A percentile compares a stretch with the other conserved stretches of the same genome.
Evolutionary conservation across 2,329 filamentous ascomycete genomes (phyloP).

Genomic region (Aspergillus spinulosporus): DNA sequence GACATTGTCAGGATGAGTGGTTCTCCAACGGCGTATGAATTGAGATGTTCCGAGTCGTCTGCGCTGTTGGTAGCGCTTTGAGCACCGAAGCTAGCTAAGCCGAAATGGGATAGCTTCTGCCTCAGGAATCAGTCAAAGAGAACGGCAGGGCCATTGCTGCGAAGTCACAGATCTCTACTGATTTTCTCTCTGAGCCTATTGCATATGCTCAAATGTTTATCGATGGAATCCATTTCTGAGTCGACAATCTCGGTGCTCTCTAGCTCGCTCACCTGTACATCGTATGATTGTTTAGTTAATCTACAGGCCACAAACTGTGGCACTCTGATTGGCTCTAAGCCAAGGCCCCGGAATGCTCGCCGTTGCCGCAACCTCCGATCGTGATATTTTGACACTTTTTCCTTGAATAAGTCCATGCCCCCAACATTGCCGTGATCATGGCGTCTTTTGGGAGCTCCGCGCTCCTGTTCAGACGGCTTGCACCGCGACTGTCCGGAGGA

Average conservation of each 20-base stretch:
- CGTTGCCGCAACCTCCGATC: constrained; percentile 4
- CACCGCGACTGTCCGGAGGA: constrained; percentile 39
- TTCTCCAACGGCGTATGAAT: not conserved
- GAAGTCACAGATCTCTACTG: not conserved
- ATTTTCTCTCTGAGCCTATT: not conserved
- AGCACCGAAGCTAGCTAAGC: constrained; percentile 19
- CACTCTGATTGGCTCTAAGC: constrained; percentile 23
- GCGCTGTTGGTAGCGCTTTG: not conserved
- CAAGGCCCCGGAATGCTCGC: constrained; percentile 18
- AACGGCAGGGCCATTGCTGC: not conserved
- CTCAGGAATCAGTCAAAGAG: constrained; percentile 19
- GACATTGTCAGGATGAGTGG: constrained; percentile 36
- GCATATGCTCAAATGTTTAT: not conserved
- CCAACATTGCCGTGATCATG: constrained; percentile 27
- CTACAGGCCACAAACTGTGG: constrained; percentile 20
- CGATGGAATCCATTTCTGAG: too few relatives aligned
- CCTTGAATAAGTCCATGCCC: constrained; percentile 1
- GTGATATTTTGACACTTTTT: constrained; percentile 7
- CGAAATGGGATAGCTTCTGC: constrained; percentile 19
- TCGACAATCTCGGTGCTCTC: too few relatives aligned
- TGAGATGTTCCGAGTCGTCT: not conserved
- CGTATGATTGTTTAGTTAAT: constrained; percentile 9
- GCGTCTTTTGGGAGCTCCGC: constrained; percentile 34
- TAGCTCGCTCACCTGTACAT: not conserved
- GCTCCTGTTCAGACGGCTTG: constrained; percentile 36